A percentile compares a stretch with the other conserved stretches of the same genome.
phyloP scores from a whole-genome alignment of 805 yeast genomes.

The Debaryomyces tyrocola region DNA sequence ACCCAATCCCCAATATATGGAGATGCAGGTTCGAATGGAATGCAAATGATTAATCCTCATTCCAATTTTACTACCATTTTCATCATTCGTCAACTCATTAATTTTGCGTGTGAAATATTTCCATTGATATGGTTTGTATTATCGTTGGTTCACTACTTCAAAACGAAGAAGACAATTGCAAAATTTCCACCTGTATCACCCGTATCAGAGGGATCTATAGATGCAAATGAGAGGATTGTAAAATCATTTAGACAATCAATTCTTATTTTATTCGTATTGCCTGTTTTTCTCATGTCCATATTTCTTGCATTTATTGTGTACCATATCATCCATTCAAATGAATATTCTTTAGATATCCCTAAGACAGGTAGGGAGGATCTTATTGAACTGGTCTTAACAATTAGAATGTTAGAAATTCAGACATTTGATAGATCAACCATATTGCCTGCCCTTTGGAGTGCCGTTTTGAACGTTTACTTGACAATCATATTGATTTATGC shows the following conservation, averaged over 20 bases:
- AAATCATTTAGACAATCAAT: conserved; percentile 27
- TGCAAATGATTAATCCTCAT: background rate
- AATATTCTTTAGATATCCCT: background rate
- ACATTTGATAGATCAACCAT: background rate
- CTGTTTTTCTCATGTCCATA: conserved; percentile 11
- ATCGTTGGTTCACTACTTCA: conserved; percentile 19
- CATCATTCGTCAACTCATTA: background rate
- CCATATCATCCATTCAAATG: background rate
- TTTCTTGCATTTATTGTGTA: conserved; percentile 1
- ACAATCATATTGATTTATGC: conserved; percentile 17
- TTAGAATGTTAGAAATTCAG: background rate
- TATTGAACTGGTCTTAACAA: background rate
- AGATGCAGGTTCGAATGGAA: background rate
- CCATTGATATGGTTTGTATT: conserved; percentile 13
- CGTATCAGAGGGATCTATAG: conserved; percentile 9
- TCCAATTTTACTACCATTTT: background rate
- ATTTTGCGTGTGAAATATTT: conserved; percentile 2
- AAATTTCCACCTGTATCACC: conserved; percentile 27
- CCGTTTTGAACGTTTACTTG: conserved; percentile 9
- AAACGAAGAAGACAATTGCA: conserved; percentile 25
- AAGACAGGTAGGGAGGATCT: background rate
- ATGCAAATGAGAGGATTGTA: conserved; percentile 11
- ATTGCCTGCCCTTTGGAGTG: conserved; percentile 8
- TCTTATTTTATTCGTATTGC: conserved; percentile 24
- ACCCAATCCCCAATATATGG: background rate